A percentile compares a stretch with the other conserved stretches of the same genome.
phyloP scores from a whole-genome alignment of 129 eudicot genomes.

The carrot (Daucus carota) region DH1_v3.0 NC_030388.2:24160001-24160500 shows the following conservation, averaged over 20 bases:
- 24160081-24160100: too few relatives aligned
- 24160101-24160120: too few relatives aligned
- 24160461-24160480: neutral
- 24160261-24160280: neutral
- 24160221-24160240: too few relatives aligned
- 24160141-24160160: too few relatives aligned
- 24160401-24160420: constrained; percentile 80
- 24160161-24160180: too few relatives aligned
- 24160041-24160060: too few relatives aligned
- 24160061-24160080: too few relatives aligned
- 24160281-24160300: too few relatives aligned
- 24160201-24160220: too few relatives aligned
- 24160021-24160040: neutral
- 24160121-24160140: too few relatives aligned
- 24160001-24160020: constrained; percentile 10
- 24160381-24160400: constrained; percentile 79
- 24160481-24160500: neutral
- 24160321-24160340: constrained; percentile 94
- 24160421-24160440: constrained; percentile 94
- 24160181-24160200: too few relatives aligned
- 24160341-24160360: constrained; percentile 88
- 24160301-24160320: constrained; percentile 35
- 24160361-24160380: constrained; percentile 80
- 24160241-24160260: too few relatives aligned
- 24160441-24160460: neutral